Base-by-base conservation (phyloP, 306 rosid species). In the Malus sieversii region DNA sequence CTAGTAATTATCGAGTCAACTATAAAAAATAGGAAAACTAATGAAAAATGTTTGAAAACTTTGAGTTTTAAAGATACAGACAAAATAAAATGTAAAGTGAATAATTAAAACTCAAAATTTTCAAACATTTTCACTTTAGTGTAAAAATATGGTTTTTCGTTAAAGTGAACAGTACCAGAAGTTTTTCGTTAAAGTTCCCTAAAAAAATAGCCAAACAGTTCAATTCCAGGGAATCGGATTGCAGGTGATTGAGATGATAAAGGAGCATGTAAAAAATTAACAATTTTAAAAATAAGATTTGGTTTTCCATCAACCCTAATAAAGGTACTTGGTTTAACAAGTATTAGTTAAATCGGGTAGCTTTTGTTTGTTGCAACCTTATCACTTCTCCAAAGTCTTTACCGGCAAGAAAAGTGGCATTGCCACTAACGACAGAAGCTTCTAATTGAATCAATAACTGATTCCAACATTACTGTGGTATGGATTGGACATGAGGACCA, bases 291-390 rank as follows among this genome's bases (percentile, higher is more conserved):
- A 71, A 71, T 52, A 72, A 20, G 52, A 1, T 5, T 57, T 57
- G 53, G 52, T 27, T 8, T 72, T 71, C n/a, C 14, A 72, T 35
- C 22, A 13, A 22, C 35, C 16, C 27, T 35, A 22, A 72, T 10
- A 72, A 72, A 30, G 53, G 25, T 52, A 9, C 6, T 22, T 8
- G 9, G 25, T 72, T 57, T 35, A 72, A 55, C 20, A n/a, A 66
- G 8, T 14, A 33, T 29, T 65, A 35, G 16, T 66, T 33, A 66
- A 66, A 66, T 32, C 35, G 8, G 20, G 66, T 18, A 35, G 66
- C 70, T 35, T 35, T 66, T 22, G 12, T 35, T 33, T 19, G 45
- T 66, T 6, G 66, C 29, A 65, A 59, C 77, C 82, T 72, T 78
- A 78, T 78, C 82, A 35, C 18, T 57, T 23, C 45, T 59, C 33